Evolutionary conservation across 169 alveolate species (phyloP).

Genomic region (Eimeria mitis): DNA sequence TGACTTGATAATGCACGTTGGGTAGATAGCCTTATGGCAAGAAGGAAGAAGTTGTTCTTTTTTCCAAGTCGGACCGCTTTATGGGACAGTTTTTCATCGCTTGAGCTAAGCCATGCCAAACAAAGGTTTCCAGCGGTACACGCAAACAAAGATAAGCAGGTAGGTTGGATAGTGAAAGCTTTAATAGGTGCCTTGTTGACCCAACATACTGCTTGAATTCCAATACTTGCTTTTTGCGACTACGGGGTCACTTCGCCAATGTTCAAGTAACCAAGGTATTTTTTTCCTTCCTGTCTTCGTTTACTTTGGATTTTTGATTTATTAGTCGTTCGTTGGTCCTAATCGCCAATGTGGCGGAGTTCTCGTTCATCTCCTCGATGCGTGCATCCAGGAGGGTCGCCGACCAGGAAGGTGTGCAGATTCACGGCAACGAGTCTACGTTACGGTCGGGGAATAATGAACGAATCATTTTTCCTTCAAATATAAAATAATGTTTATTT

Average conservation of each 20-base stretch:
- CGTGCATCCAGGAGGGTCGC: background rate
- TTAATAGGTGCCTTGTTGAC: background rate
- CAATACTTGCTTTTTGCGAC: background rate
- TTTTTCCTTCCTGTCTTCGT: background rate
- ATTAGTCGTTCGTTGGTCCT: too few relatives aligned
- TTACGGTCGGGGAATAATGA: background rate
- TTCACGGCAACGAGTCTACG: background rate
- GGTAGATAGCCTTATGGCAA: background rate
- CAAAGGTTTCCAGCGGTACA: background rate
- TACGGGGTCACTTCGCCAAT: background rate
- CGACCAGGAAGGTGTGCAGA: slow-evolving; percentile 2
- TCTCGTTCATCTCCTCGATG: background rate
- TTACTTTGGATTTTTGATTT: background rate
- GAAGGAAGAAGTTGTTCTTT: background rate
- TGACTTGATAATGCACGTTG: background rate
- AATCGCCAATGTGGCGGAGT: background rate
- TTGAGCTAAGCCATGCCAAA: background rate
- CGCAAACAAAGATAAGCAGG: background rate
- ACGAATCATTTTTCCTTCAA: background rate
- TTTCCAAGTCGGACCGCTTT: background rate
- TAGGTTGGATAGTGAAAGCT: background rate
- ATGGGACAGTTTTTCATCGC: background rate
- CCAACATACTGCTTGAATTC: background rate
- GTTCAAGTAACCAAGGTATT: background rate
- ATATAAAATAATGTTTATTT: background rate